Evolutionary conservation across 176 grass and related monocot genomes (phyloP), one percentile per base, ranked within the genome.

Genomic region (Alopecurus myosuroides): DNA sequence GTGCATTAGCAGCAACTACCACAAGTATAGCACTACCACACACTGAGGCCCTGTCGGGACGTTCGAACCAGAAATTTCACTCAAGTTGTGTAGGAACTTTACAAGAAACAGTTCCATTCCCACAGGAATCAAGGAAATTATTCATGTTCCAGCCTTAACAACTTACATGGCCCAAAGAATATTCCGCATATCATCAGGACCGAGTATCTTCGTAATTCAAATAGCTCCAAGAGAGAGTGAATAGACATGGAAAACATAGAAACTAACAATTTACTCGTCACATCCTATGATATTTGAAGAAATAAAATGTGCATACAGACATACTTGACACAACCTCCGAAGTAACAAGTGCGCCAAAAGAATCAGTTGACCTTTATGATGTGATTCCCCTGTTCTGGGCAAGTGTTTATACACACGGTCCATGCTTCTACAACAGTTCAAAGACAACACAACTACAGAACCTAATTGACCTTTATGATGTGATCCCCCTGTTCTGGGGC

Each of bases 391-490:
- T 18, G 29, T 34, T 64, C 7, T 18, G 29, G 30, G 30, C 61
- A 64, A 64, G 61, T 64, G 61, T 64, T 64, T 34, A 34, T 64
- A 19, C 61, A 64, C 15, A 64, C 2, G 29, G 61, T 34, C 29
- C 61, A 64, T 64, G 61, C 34, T 74, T 23, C 66, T 90, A 90
- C 53, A 86, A 22, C 31, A 82, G 31, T 77, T 89, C 41, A 77
- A 89, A 58, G 50, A 68, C 57, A 78, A 63, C 26, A 68, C 50
- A 57, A 81, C 76, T 79, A 86, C 75, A 56, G 4, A 66, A 66
- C 68, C 85, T 79, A 86, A 37, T 83, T 74, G 48, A 83, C 71
- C 30, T 67, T 61, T 87, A 76, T 87, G 58, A 22, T 33, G 20
- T 48, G 9, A 33, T 37, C 46, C 67, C 46, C 20, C 64, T 26